These are phyloP conservation scores for Volvox africanus DNA, from an alignment of 139 green algal genomes.

Conservation along the genomic window DNA sequence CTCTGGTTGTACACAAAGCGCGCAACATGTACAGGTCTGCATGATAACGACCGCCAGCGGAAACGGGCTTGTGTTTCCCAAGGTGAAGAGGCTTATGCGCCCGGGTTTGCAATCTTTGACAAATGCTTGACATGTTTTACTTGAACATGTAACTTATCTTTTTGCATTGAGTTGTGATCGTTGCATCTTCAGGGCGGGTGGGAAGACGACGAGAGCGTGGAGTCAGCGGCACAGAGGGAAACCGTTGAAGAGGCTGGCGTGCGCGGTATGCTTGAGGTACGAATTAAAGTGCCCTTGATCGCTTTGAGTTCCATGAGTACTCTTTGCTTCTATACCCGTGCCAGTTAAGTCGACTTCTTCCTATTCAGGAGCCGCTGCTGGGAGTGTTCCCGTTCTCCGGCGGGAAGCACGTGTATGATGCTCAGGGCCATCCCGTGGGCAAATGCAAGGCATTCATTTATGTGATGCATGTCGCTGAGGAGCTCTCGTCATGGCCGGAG, in stretches of 20 bases:
- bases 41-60: conserved; percentile 80
- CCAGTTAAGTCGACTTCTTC: neutral
- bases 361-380: conserved; percentile 75
- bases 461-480: conserved; percentile 86
- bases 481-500: conserved; percentile 91
- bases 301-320: no score
- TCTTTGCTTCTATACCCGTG: no score
- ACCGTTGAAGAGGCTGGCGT: conserved; percentile 96
- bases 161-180: conserved; percentile 72
- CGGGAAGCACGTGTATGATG: conserved; percentile 63
- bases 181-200: conserved; percentile 85
- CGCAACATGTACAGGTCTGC: conserved; percentile 64
- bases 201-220: conserved; percentile 92
- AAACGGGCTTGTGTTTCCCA: conserved; percentile 88
- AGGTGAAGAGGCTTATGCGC: conserved; percentile 64
- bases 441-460: conserved; percentile 86
- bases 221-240: conserved; percentile 86
- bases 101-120: neutral
- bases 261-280: conserved; percentile 82
- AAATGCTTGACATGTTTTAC: neutral
- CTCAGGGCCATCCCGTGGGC: conserved; percentile 2
- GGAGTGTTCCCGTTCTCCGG: conserved; percentile 80
- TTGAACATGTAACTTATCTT: conserved; percentile 58
- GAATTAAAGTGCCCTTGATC: neutral
- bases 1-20: neutral